Conservation (phyloP, 2,329 filamentous ascomycete genomes). For the Xylariales sp. region DNA sequence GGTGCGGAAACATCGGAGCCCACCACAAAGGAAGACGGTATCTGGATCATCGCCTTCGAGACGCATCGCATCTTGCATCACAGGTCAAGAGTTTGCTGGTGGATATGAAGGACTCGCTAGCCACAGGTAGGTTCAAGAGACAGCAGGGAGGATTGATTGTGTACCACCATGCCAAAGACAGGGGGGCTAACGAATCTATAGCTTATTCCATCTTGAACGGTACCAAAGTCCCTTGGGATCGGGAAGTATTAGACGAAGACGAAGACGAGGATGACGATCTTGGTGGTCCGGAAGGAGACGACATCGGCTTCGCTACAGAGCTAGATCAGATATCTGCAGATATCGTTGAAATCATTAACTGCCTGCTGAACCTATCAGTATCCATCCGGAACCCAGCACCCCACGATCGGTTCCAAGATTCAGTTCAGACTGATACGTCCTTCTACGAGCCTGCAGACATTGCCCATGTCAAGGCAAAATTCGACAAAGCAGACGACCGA, state of each 20-base stretch:
- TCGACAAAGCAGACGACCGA: constrained; percentile 8
- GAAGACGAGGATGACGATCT: constrained; percentile 10
- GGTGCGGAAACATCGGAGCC: constrained; percentile 15
- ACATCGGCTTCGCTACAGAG: constrained; percentile 11
- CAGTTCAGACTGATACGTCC: constrained; percentile 12
- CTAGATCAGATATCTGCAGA: constrained; percentile 13
- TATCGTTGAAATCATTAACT: constrained; percentile 21
- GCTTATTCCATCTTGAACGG: constrained; percentile 9
- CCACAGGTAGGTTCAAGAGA: background rate
- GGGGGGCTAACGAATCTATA: background rate
- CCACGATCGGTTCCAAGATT: constrained; percentile 24
- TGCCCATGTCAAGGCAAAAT: constrained; percentile 26
- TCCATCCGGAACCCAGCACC: constrained; percentile 30
- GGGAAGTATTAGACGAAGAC: constrained; percentile 2
- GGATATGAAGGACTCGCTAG: constrained; percentile 10
- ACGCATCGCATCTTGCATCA: constrained; percentile 14
- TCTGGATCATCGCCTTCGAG: constrained; percentile 15
- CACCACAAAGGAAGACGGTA: constrained; percentile 13
- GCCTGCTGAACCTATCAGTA: constrained; percentile 30
- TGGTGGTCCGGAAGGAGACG: background rate
- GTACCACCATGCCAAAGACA: background rate
- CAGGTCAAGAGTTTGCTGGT: constrained; percentile 17
- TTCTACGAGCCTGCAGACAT: constrained; percentile 22
- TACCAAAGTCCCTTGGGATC: constrained; percentile 9
- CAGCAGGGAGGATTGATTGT: background rate